Evolutionary conservation across 1,284 basidiomycete genomes (phyloP), one percentile per base, ranked within the genome.

Genomic region (Paramarasmius palmivorus): DNA sequence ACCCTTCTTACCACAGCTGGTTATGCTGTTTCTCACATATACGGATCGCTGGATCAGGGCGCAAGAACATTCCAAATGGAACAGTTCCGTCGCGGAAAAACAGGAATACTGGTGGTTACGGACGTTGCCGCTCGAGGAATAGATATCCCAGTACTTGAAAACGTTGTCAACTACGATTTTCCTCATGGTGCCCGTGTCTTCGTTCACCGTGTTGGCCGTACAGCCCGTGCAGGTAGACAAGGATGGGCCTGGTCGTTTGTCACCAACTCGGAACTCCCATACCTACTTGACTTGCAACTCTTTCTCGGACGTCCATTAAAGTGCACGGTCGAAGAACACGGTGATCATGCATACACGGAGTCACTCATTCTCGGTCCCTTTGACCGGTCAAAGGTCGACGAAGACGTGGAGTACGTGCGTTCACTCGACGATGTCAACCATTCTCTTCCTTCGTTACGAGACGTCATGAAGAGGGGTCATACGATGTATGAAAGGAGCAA

Each of bases 131-230:
- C 97, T 4, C 88, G 95, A 61, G 95, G 95, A 67, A 95, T 96
- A 66, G 95, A 98, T 73, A 92, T 98, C 42, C 95, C 95, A 3
- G 83, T 98, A 25, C 79, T 98, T 51, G 93, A 95, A 68, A 92
- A 98, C 66, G 97, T 99, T 32, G 81, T 99, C 70, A 99, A 99
- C 70, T 99, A 95, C 69, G 96, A 99, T 65, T 98, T 99, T 60
- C 95, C 97, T 0, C 88, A 94, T 50, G 93, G 95, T 26, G 86
- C 95, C 0, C 78, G 96, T 53, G 87, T 97, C 4, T 99, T 98
- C 64, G 89, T 99, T 0, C 97, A 99, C 73, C 90, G 97, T 57
- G 96, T 99, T 19, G 97, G 97, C 42, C 84, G 97, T 57, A 99
- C 97, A 2, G 97, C 97, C 0, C 84, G 97, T 63, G 96, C 96